Base-by-base conservation (phyloP, 2,329 filamentous ascomycete genomes). In the Cytospora piceicola region DNA sequence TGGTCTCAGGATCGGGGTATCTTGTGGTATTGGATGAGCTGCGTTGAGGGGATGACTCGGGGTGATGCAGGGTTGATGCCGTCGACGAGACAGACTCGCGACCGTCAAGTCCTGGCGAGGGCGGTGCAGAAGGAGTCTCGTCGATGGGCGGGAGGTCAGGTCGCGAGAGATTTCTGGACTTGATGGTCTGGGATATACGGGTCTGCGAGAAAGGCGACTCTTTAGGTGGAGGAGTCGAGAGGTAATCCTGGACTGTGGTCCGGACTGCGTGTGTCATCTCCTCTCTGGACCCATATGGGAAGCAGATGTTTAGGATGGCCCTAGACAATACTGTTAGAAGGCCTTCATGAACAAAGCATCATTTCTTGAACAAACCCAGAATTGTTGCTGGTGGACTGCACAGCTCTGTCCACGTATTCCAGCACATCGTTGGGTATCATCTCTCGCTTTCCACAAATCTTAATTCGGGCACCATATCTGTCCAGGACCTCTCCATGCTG, bases 401-500 rank as follows among this genome's bases (percentile, higher is more conserved):
- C 90, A 8, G 94, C 94, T 70, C 86, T 88, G 74, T 97, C 92
- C 53, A 98, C 91, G 3, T 94, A 93, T 71, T 93, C 90, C 60
- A 96, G 81, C 24, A 99, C 94, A 72, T 99, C 95, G 34, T 89
- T 87, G 69, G 92, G 91, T 64, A 99, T 87, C 71, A 98, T 79
- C 51, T 93, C 89, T 66, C 91, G 85, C 75, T 96, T 91, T 29
- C 95, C 95, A 30, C 98, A 81, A 22, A 99, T 88, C 61, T 92
- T 88, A 61, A 99, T 89, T 63, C 89, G 87, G 32, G 94, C 95
- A 39, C 94, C 95, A 73, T 98, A 99, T 69, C 92, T 89, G 73
- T 98, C 93, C 46, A 99, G 84, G 30, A 99, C 83, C 73, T 97
- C 94, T 34, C 95, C 95, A 73, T 99, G 95, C 74, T 97, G 92